Conservation (phyloP, 2,329 filamentous ascomycete genomes). For the Teratosphaeria epicoccoides region DNA sequence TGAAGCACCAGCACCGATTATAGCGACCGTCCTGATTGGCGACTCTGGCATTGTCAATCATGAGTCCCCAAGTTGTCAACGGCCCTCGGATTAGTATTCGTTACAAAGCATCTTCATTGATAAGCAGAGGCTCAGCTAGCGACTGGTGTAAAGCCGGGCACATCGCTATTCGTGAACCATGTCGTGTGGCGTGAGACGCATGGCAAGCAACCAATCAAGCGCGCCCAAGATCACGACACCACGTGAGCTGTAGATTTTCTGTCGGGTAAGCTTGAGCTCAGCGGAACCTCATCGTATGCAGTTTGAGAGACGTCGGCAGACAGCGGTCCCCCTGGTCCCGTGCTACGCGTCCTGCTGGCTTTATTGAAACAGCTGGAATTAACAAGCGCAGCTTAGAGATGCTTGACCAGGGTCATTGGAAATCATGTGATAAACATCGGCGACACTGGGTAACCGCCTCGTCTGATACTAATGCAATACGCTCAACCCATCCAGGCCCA, state of each 20-base stretch:
- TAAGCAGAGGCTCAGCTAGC: neutral
- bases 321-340: too few relatives aligned
- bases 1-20: constrained; percentile 1
- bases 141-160: neutral
- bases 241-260: constrained; percentile 2
- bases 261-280: too few relatives aligned
- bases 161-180: neutral
- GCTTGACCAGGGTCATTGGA: too few relatives aligned
- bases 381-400: too few relatives aligned
- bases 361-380: too few relatives aligned
- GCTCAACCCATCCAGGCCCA: constrained; percentile 19
- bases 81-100: neutral
- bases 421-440: neutral
- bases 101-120: neutral
- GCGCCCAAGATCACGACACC: neutral
- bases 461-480: neutral
- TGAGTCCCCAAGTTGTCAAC: neutral
- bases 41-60: neutral
- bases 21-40: neutral
- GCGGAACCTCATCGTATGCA: too few relatives aligned
- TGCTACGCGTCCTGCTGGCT: too few relatives aligned
- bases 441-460: neutral
- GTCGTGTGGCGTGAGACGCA: neutral
- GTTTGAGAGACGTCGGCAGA: too few relatives aligned
- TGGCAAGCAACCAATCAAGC: neutral